Base-by-base conservation (phyloP, 2,329 filamentous ascomycete species). In the Sarocladiaceae sp. region DNA sequence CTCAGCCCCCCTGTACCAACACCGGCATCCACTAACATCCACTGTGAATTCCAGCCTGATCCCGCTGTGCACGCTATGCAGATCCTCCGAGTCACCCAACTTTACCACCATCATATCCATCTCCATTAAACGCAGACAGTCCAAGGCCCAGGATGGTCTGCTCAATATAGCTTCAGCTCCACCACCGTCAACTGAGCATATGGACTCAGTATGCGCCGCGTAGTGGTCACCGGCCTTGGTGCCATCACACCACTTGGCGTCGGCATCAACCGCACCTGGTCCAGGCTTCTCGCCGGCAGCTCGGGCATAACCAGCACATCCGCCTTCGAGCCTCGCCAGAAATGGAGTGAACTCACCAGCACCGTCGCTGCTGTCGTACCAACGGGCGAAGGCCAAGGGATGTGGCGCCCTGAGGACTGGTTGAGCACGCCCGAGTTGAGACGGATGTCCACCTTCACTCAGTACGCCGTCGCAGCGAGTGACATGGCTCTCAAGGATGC, bases 361-460 rank as follows among this genome's bases (percentile, higher is more conserved):
- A 88, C 83, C 44, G 81, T 97, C 43, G 91, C 90, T 33, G 93
- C 85, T 2, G 60, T 93, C 15, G 85, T 98, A 1, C 89, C 91
- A 1, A 62, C 57, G 34, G 58, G 59, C 5, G 50, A 61, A 16
- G 59, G 58, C 45, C 58, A 66, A 45, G 58, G 67, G 63, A 52
- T 68, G 34, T 82, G 75, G 80, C 60, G 63, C 23, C 58, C 73
- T 1, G 61, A 66, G 10, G 72, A 81, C 52, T 83, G 78, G 74
- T 56, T 80, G 42, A 64, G 61, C 35, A 58, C 64, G 19, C 59
- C 69, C 1, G 78, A 82, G 47, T 72, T 77, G 57, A 79, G 89
- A 4, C 85, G 88, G 57, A 94, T 94, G 82, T 89, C 93, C n/a
- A 74, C 71, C 19, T 97, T 97, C 60, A 79, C 89, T 3, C 90